A percentile compares a stretch with the other conserved stretches of the same genome.
phyloP scores from a whole-genome alignment of 306 rosid genomes.

The Vicia villosa region DNA sequence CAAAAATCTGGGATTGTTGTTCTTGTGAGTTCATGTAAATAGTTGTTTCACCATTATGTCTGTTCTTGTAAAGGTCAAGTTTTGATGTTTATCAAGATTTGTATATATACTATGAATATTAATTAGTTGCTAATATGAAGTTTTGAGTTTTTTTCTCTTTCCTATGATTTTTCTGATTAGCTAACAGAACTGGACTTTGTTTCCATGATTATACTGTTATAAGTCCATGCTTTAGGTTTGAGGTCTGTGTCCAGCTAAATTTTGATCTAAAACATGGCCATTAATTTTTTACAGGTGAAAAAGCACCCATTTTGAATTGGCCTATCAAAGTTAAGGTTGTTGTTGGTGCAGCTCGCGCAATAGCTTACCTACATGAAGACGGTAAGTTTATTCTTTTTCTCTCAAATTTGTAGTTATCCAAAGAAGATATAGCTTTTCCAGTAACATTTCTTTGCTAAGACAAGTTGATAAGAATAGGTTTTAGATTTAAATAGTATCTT shows the following conservation, averaged over 20 bases:
- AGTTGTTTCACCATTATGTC: too few species aligned
- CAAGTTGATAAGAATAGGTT: not conserved
- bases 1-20: too few species aligned
- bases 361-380: constrained; percentile 96
- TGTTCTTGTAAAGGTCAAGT: too few species aligned
- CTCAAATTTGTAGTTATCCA: constrained; percentile 6
- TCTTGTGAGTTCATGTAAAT: too few species aligned
- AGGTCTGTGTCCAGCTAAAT: constrained; percentile 22
- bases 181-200: too few species aligned
- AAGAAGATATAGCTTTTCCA: not conserved
- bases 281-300: constrained; percentile 52
- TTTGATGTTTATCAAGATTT: too few species aligned
- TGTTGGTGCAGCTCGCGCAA: constrained; percentile 94
- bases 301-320: constrained; percentile 72
- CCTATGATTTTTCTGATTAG: too few species aligned
- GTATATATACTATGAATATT: too few species aligned
- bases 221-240: too few species aligned
- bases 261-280: constrained; percentile 18
- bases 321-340: constrained; percentile 84
- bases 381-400: constrained; percentile 57
- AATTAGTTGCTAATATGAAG: too few species aligned
- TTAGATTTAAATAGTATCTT: not conserved
- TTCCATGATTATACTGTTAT: too few species aligned
- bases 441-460: constrained; percentile 7
- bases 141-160: too few species aligned